Evolutionary conservation across 2,329 filamentous ascomycete genomes (phyloP).

Genomic region (Calonectria crousiana): DNA sequence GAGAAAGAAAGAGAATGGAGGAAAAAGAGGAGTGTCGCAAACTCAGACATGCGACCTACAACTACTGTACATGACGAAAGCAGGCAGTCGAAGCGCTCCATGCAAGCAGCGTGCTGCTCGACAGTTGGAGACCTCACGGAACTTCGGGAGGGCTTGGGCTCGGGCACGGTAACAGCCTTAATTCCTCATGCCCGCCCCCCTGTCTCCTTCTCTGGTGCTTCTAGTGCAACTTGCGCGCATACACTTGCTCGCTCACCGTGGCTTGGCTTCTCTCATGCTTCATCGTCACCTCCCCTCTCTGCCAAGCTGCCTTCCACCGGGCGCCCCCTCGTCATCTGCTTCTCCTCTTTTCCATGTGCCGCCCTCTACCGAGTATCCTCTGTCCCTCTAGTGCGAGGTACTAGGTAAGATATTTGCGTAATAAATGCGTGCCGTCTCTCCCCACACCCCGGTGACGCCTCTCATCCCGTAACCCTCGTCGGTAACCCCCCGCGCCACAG

Average conservation of each 20-base stretch:
- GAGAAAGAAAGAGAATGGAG: not conserved
- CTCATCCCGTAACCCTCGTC: not conserved
- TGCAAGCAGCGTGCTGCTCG: not conserved
- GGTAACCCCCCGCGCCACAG: conserved; percentile 20
- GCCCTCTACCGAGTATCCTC: no score
- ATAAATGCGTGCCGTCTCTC: conserved; percentile 1
- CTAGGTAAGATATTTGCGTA: conserved; percentile 5
- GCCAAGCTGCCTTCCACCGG: not conserved
- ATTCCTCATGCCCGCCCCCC: conserved; percentile 29
- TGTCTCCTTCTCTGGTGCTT: conserved; percentile 18
- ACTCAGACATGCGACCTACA: not conserved
- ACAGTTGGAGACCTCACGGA: not conserved
- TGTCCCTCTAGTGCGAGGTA: not conserved
- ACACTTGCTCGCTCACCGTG: conserved; percentile 6
- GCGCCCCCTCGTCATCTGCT: not conserved
- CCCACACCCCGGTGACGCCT: not conserved
- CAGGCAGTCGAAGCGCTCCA: conserved; percentile 7
- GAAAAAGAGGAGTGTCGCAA: not conserved
- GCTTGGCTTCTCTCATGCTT: conserved; percentile 11
- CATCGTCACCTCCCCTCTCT: conserved; percentile 6
- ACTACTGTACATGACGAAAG: conserved; percentile 4
- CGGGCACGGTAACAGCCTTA: conserved; percentile 35
- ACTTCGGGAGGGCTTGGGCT: conserved; percentile 10
- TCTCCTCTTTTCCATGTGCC: conserved; percentile 1
- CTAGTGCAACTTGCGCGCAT: conserved; percentile 3